Evolutionary conservation across 345 rosid genomes (phyloP), one percentile per base, ranked within the genome.

Genomic region (thale cress (Arabidopsis thaliana)): DNA sequence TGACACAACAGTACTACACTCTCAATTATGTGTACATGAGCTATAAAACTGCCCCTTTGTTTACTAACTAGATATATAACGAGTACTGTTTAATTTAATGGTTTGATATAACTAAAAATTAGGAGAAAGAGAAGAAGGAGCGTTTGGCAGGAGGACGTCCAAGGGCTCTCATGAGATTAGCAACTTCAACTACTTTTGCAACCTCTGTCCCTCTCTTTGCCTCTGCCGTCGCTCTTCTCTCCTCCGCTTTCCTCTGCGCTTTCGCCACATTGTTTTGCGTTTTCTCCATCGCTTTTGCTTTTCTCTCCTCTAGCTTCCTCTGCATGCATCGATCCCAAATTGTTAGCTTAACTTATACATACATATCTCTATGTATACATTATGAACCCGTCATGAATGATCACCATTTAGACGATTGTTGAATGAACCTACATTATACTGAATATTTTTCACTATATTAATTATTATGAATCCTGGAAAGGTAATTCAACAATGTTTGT

Each of bases 271-370:
- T 69, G 62, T 94, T 94, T 68, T 94, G 89, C 85, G 93, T 94
- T 87, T 94, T 91, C 82, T 91, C 98, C 8, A 84, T 7, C 3
- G 98, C 95, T 59, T 74, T 87, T 5, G 85, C 96, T 55, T 89
- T 87, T 74, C 85, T 94, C 86, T 94, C 96, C 75, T 94, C 97
- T 72, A 94, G 76, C 77, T 88, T 94, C 87, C 97, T 94, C 98
- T 93, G 40, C 76, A 45, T 25, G 8, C 48, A 59, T 30, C 57
- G 2, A 42, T 22, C 28, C 52, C 48, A 40, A 36, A 10, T 10
- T 41, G 23, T 61, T 42, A 63, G 24, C 38, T 57, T 8, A 44
- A 48, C 20, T 33, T 51, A 36, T 3, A 20, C 33, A 49, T 33
- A 12, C 6, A 46, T 45, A 10, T 46, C 9, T 41, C 6, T 12